Conservation (phyloP, 2,329 filamentous ascomycete species). For the Tympanopsis confertula region DNA sequence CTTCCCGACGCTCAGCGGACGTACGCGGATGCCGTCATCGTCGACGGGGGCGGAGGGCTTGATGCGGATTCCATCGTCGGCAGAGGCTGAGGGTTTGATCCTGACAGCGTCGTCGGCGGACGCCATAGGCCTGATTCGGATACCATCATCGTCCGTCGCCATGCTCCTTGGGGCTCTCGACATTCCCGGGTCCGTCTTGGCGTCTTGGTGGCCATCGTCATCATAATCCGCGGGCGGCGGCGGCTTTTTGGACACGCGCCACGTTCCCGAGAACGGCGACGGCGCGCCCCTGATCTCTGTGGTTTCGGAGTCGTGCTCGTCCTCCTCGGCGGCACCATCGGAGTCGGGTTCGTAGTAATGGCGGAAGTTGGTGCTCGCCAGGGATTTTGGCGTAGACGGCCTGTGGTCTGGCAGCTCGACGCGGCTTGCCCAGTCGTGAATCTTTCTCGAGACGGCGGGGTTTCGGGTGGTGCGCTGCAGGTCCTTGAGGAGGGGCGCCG, state of each 20-base stretch:
- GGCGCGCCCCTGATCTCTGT: neutral
- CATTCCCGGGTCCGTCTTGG: conserved; percentile 15
- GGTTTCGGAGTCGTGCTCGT: neutral
- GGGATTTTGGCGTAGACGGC: conserved; percentile 9
- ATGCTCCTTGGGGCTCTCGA: conserved; percentile 11
- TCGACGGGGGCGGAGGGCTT: conserved; percentile 10
- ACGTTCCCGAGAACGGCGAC: no score
- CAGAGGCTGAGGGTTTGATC: conserved; percentile 1
- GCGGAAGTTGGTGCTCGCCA: no score
- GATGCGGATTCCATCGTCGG: conserved; percentile 21
- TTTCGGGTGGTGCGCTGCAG: conserved; percentile 38
- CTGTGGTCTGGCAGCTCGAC: conserved; percentile 35
- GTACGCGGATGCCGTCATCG: conserved; percentile 15
- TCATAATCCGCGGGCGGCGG: no score
- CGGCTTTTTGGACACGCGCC: neutral
- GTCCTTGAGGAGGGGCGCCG: conserved; percentile 40
- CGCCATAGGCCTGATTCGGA: conserved; percentile 27
- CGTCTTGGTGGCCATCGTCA: conserved; percentile 9
- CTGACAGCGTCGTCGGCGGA: conserved; percentile 12
- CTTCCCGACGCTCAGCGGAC: conserved; percentile 7
- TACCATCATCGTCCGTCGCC: conserved; percentile 23
- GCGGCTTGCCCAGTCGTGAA: conserved; percentile 48
- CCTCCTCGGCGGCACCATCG: neutral
- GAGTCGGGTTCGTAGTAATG: neutral
- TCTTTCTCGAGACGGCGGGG: conserved; percentile 43